Conservation (phyloP, 768 basidiomycete species). For the Tulasnella sp. region DNA sequence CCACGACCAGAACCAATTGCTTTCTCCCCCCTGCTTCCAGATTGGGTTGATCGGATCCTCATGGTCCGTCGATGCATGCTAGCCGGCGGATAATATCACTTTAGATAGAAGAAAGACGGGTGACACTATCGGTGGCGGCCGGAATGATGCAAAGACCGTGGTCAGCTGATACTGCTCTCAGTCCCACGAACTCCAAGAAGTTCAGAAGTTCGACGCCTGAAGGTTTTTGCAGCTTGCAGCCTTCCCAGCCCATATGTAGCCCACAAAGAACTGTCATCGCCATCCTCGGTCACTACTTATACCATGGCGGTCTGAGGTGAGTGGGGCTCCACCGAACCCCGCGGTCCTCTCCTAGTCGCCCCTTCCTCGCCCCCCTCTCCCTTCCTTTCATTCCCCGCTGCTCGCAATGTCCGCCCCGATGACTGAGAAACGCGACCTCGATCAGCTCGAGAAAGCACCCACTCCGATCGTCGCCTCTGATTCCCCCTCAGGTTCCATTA, state of each 20-base stretch:
- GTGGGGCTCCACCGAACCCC: conserved; percentile 10
- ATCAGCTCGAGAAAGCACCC: conserved; percentile 7
- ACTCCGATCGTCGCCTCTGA: background rate
- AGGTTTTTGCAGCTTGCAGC: background rate
- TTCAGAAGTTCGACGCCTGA: background rate
- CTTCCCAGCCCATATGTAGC: background rate
- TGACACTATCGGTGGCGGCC: background rate
- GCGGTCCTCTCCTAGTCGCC: background rate
- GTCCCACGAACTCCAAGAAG: conserved; percentile 8
- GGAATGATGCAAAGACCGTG: background rate
- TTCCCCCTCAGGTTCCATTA: background rate
- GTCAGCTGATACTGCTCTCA: background rate
- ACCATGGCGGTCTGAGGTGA: background rate
- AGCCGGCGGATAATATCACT: background rate
- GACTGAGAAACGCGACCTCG: background rate
- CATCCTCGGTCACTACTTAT: background rate
- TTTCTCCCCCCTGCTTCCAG: background rate
- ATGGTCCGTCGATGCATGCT: background rate
- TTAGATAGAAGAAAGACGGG: background rate
- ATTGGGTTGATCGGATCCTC: background rate
- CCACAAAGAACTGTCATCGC: background rate
- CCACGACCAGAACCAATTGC: background rate
- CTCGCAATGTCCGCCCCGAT: background rate
- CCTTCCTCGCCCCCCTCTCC: background rate
- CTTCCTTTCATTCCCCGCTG: background rate